These are phyloP conservation scores for Gelatoporia subvermispora DNA, from an alignment of 768 basidiomycete species.

Conservation along the genomic window DNA sequence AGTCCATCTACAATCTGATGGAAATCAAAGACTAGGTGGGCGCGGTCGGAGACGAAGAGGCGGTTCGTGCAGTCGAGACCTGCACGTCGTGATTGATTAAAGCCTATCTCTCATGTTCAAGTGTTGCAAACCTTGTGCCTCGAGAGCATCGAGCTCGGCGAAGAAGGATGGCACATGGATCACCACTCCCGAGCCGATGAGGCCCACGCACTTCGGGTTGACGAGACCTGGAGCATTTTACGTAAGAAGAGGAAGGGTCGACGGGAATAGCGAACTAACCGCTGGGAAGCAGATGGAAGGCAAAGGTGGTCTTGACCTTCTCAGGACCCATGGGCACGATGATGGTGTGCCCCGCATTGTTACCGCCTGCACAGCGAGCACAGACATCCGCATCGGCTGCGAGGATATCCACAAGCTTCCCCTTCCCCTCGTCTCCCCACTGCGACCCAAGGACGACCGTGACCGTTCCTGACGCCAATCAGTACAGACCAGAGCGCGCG, in stretches of 20 bases:
- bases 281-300: conserved; percentile 92
- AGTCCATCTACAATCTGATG: conserved; percentile 99
- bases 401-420: conserved; percentile 96
- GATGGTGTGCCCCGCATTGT: conserved; percentile 99
- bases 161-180: conserved; percentile 96
- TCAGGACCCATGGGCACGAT: conserved; percentile 72
- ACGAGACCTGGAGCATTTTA: conserved; percentile 51
- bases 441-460: conserved; percentile 83
- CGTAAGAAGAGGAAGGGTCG: not conserved
- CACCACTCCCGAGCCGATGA: conserved; percentile 96
- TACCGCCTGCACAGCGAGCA: conserved; percentile 95
- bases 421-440: conserved; percentile 93
- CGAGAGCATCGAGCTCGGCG: conserved; percentile 79
- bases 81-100: conserved; percentile 24
- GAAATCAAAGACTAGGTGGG: conserved; percentile 97
- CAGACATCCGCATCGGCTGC: conserved; percentile 87
- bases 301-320: conserved; percentile 75
- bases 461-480: conserved; percentile 20
- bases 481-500: too few species aligned
- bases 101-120: not conserved
- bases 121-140: conserved; percentile 65
- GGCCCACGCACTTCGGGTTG: conserved; percentile 77
- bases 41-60: conserved; percentile 91
- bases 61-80: conserved; percentile 83
- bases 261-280: conserved; percentile 45